Base-by-base conservation (phyloP, 2,329 filamentous ascomycete genomes). In the Arthrobotrys sphaeroides region DNA sequence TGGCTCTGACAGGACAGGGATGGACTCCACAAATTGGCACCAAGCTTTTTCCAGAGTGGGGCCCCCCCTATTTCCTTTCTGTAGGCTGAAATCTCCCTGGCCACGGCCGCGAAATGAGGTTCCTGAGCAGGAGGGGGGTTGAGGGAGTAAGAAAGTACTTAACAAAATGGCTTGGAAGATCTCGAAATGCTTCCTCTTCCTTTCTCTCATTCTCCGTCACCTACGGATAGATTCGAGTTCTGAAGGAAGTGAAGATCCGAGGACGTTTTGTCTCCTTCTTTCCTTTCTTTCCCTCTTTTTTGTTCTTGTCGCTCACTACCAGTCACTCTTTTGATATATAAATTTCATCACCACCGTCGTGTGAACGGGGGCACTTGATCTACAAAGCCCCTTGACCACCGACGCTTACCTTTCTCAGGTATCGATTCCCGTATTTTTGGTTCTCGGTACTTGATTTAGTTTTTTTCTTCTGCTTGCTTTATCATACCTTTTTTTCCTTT, bases 121-220 rank as follows among this genome's bases (percentile, higher is more conserved):
- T 22, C 55, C 60, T 45, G 24, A 33, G 61, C 20, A 42, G 47
- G 36, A 42, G 22, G 18, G 47, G 45, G n/a, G 45, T 20, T 12
- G 24, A 36, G 33, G 57, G 38, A 53, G 72, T 12, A 18, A 36
- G 33, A 47, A 31, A 53, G 72, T 75, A 75, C 72, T 75, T 75
- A 75, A 75, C 72, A 60, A 75, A 69, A 68, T 60, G 72, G 64
- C 64, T 69, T 75, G 64, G 64, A 75, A 62, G 36, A 45, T 49
- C 47, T 55, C 57, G 5, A 28, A 55, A 68, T 68, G 45, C 62
- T 74, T 68, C 70, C 42, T 74, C 62, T 64, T 68, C 43, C 55
- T 61, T 57, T 64, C 24, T 24, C 36, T 69, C 49, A 49, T 62
- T 60, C 49, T 67, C 64, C 40, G 45, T 69, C 33, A 51, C 57